Evolutionary conservation across 192 early-diverging fungal species (phyloP), one percentile per base, ranked within the genome.

Genomic region (Neocallimastix lanati): DNA sequence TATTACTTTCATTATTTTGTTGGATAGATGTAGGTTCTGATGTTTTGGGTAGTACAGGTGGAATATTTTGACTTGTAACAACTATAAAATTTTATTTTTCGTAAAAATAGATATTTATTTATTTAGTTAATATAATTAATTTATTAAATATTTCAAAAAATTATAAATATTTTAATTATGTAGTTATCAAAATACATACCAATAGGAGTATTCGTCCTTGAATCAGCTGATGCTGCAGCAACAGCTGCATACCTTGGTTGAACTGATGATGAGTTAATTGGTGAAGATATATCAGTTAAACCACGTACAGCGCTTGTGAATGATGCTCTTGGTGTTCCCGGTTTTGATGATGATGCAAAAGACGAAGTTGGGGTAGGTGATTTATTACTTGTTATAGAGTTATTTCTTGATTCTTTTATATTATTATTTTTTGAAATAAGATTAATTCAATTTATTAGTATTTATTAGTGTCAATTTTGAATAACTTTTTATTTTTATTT

Each of bases 201-300:
- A 29, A 76, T 80, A 9, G 81, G 80, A 25, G 28, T 77, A 11
- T n/a, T 29, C 12, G 80, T 35, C 76, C 79, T n/a, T n/a, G 82
- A 37, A 67, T 67, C 50, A 58, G 82, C 81, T 3, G 85, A 83
- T n/a, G 78, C 83, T 29, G 82, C 82, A 21, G 81, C 86, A 25
- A 83, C 84, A 25, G 86, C 84, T 13, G 85, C 50, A 78, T 85
- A 85, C 28, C 85, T 36, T 78, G 80, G 83, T 36, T 81, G 82
- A 15, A 80, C 50, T 18, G 37, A 77, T 79, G n/a, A 67, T n/a
- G 50, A n/a, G 11, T 67, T 67, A 5, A 67, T 67, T n/a, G 50
- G 50, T 67, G 50, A 67, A 9, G 50, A 67, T 5, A 67, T 27
- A 67, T 67, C 50, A n/a, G 25, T 9, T 11, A 25, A n/a, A n/a